Conservation (phyloP, 257 asterid genomes). For the Nicotiana noctiflora region DNA sequence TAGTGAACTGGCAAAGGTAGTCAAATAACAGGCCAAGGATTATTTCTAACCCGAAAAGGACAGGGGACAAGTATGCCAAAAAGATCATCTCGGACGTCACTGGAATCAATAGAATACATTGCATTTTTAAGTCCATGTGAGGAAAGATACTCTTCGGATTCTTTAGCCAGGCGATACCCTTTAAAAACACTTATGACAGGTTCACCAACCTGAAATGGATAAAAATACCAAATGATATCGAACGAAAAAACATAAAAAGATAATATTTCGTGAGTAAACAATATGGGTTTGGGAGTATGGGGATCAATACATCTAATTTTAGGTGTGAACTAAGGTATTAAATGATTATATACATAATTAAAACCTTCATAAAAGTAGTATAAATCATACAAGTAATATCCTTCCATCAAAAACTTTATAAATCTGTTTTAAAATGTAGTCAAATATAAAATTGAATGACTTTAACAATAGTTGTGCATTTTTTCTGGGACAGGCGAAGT, state of each 20-base stretch:
- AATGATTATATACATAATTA: background rate
- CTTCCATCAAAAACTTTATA: background rate
- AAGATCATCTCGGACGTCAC: constrained; percentile 55
- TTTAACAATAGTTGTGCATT: background rate
- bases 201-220: constrained; percentile 43
- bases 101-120: constrained; percentile 48
- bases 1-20: background rate
- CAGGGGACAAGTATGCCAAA: constrained; percentile 70
- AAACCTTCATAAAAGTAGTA: background rate
- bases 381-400: background rate
- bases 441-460: background rate
- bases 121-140: constrained; percentile 74
- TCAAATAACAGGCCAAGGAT: constrained; percentile 1
- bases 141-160: constrained; percentile 70
- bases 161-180: constrained; percentile 65
- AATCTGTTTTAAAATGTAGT: background rate
- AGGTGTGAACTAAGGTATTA: background rate
- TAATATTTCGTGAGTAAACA: background rate
- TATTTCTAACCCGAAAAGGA: constrained; percentile 65
- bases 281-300: background rate
- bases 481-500: background rate
- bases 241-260: background rate
- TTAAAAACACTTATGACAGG: constrained; percentile 56
- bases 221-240: background rate
- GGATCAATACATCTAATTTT: background rate